Conservation (phyloP, 768 basidiomycete genomes). For the Sutorius australiensis region DNA sequence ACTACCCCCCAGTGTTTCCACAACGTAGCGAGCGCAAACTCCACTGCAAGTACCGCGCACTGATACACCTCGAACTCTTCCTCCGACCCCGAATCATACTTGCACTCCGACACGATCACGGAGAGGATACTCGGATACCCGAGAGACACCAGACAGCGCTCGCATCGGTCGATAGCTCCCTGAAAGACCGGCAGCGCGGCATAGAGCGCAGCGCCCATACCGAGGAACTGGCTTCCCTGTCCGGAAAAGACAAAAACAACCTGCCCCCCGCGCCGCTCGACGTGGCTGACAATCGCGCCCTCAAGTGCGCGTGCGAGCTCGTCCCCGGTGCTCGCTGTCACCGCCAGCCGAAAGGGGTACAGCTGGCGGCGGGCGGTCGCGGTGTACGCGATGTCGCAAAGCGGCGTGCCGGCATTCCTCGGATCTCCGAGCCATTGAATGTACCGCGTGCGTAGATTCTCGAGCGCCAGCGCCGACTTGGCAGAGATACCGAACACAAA, state of each 20-base stretch:
- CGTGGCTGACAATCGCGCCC: constrained; percentile 32
- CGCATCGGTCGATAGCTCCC: constrained; percentile 53
- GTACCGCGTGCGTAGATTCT: constrained; percentile 44
- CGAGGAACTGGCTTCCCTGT: constrained; percentile 63
- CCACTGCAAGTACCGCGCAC: constrained; percentile 53
- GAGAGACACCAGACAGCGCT: constrained; percentile 42
- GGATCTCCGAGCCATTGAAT: constrained; percentile 44
- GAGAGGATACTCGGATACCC: constrained; percentile 51
- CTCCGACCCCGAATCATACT: constrained; percentile 18
- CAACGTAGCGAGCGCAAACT: constrained; percentile 57
- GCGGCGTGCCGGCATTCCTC: constrained; percentile 19
- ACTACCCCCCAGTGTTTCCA: constrained; percentile 69
- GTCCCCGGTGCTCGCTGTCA: constrained; percentile 39
- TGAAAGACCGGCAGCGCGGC: constrained; percentile 45
- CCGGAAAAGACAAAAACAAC: constrained; percentile 71
- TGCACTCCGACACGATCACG: constrained; percentile 35
- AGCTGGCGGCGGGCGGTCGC: constrained; percentile 61
- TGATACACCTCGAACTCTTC: constrained; percentile 49
- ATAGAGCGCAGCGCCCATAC: constrained; percentile 63
- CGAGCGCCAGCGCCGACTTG: constrained; percentile 46
- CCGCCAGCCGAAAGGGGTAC: constrained; percentile 50
- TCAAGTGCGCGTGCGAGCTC: constrained; percentile 48
- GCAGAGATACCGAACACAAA: constrained; percentile 62
- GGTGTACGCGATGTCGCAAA: constrained; percentile 62
- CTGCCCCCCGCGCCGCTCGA: constrained; percentile 25